phyloP scores from a whole-genome alignment of 768 basidiomycete species.

The Tubosaeta sp. region DNA sequence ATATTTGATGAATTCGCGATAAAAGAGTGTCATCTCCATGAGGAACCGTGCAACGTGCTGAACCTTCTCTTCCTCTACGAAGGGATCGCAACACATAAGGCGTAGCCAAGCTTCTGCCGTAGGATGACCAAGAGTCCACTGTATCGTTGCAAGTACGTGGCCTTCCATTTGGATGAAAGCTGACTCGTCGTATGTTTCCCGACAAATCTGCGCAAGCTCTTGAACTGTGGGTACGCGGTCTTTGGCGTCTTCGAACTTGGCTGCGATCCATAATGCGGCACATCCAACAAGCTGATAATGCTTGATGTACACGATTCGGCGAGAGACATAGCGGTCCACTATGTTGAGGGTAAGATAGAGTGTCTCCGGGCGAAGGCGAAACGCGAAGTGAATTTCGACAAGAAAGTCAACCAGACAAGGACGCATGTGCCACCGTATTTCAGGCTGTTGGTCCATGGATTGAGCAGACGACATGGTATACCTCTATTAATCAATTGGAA shows the following conservation, averaged over 20 bases:
- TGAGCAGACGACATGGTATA: conserved; percentile 87
- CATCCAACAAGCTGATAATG: conserved; percentile 99
- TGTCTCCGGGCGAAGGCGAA: conserved; percentile 96
- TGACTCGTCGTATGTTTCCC: conserved; percentile 93
- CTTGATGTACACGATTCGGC: conserved; percentile 97
- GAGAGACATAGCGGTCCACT: conserved; percentile 98
- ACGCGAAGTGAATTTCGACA: conserved; percentile 97
- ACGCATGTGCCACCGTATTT: conserved; percentile 99
- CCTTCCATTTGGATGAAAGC: conserved; percentile 99
- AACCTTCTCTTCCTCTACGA: conserved; percentile 80
- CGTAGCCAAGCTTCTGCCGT: conserved; percentile 98
- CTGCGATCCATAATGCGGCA: conserved; percentile 97
- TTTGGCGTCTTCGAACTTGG: conserved; percentile 99
- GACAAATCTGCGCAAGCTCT: conserved; percentile 93
- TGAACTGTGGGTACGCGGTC: conserved; percentile 95
- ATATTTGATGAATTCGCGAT: conserved; percentile 89
- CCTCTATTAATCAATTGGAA: conserved; percentile 42
- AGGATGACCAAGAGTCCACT: conserved; percentile 95
- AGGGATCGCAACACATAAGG: conserved; percentile 69
- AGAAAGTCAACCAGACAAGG: conserved; percentile 98
- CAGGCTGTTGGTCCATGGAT: conserved; percentile 99
- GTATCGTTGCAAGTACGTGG: conserved; percentile 92
- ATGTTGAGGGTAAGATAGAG: conserved; percentile 98
- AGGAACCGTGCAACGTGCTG: conserved; percentile 96
- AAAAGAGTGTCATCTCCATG: conserved; percentile 99